phyloP scores from a whole-genome alignment of 2,329 filamentous ascomycete genomes.

The Chrysoporthe puriensis region DNA sequence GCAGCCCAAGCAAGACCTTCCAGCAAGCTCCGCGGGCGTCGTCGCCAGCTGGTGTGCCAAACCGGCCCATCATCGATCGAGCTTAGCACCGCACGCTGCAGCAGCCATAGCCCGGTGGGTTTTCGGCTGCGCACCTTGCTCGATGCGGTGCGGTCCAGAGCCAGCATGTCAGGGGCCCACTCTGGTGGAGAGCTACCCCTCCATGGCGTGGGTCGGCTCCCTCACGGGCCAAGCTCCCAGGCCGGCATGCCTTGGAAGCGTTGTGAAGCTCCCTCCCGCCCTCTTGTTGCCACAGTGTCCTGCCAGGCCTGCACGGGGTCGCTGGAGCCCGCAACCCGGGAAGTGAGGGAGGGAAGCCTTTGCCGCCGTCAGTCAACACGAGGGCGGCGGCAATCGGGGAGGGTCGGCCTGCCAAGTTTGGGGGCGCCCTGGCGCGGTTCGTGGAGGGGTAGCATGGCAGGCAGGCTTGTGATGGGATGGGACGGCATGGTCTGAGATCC shows the following conservation, averaged over 20 bases:
- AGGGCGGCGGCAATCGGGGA: background rate
- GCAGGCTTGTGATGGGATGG: slow-evolving; percentile 20
- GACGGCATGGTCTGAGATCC: slow-evolving; percentile 21
- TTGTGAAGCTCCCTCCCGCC: background rate
- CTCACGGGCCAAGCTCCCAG: slow-evolving; percentile 13
- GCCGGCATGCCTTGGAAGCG: background rate
- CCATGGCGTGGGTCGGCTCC: slow-evolving; percentile 11
- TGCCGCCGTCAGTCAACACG: background rate
- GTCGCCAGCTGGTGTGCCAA: background rate
- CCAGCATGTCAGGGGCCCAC: slow-evolving; percentile 20
- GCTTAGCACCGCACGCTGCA: slow-evolving; percentile 13
- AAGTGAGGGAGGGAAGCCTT: background rate
- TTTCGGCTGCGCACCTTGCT: background rate
- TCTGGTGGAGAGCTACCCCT: slow-evolving; percentile 29
- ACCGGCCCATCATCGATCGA: slow-evolving; percentile 10
- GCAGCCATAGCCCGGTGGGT: slow-evolving; percentile 15
- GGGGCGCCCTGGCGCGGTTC: background rate
- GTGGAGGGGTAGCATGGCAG: slow-evolving; percentile 6
- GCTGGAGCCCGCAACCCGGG: background rate
- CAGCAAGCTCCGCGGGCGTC: background rate
- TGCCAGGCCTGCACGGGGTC: background rate
- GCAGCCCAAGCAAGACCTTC: background rate
- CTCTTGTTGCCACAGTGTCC: slow-evolving; percentile 7
- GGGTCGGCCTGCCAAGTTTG: background rate
- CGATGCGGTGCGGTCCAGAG: background rate